These are phyloP conservation scores for Phytophthora boehmeriae DNA, from an alignment of 352 stramenopile species.

Conservation along the genomic window DNA sequence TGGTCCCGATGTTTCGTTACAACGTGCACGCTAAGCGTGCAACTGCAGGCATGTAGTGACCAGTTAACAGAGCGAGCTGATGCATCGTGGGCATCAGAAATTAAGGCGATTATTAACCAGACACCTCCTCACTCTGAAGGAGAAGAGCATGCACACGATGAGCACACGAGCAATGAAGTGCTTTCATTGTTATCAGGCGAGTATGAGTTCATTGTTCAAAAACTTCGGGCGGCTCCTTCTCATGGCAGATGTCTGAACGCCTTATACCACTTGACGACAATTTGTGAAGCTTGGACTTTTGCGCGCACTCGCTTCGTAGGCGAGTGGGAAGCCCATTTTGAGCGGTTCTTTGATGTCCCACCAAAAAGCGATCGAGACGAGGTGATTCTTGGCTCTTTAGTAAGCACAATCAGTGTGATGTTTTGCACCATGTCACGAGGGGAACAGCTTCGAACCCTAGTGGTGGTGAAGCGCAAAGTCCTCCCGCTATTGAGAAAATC, in stretches of 20 bases:
- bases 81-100: constrained; percentile 29
- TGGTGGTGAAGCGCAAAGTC: constrained; percentile 58
- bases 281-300: constrained; percentile 30
- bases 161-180: not conserved
- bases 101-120: constrained; percentile 16
- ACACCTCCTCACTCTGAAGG: not conserved
- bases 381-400: constrained; percentile 51
- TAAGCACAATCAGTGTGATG: constrained; percentile 43
- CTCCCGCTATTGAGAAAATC: constrained; percentile 53
- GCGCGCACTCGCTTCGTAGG: constrained; percentile 31
- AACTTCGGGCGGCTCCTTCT: constrained; percentile 48
- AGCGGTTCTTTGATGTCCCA: constrained; percentile 43
- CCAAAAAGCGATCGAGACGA: constrained; percentile 61
- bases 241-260: constrained; percentile 69
- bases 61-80: constrained; percentile 18
- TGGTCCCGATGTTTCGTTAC: constrained; percentile 44
- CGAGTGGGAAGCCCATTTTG: constrained; percentile 54
- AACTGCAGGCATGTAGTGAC: constrained; percentile 16
- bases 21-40: constrained; percentile 26
- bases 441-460: constrained; percentile 49
- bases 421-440: constrained; percentile 40
- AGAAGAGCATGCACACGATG: constrained; percentile 4
- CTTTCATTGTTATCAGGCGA: constrained; percentile 17
- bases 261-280: constrained; percentile 57
- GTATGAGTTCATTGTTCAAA: constrained; percentile 33